Base-by-base conservation (phyloP, 2,329 filamentous ascomycete species). In the Clarireedia hainanense region DNA sequence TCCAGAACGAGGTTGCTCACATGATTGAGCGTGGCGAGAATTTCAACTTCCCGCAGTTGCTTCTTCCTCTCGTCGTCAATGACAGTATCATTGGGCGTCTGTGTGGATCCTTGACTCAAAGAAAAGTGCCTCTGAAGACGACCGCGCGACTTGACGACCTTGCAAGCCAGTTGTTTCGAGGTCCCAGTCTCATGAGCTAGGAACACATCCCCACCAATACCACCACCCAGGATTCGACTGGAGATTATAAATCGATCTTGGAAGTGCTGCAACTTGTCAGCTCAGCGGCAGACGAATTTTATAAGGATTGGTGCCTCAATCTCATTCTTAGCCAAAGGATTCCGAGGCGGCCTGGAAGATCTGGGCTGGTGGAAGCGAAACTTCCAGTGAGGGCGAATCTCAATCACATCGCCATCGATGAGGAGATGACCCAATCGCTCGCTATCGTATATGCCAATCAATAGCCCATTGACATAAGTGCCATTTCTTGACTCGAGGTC, bases 111-210 rank as follows among this genome's bases (percentile, higher is more conserved):
- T 46, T 30, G 30, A 23, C 2, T 36, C 20, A 15, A n/a, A 36
- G 14, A 23, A 40, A 20, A n/a, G 36, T 27, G 9, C 6, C 15
- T 34, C 36, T n/a, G 6, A 36, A 40, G 23, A 5, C 27, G 23
- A 7, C 39, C 10, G 6, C 43, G 4, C 10, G 20, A 64, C 52
- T 80, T 73, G 51, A 88, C 72, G 7, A 88, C 69, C 63, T 90
- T 89, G 72, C 86, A 90, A 10, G 84, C 85, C 20, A 88, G 61
- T 63, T 89, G 86, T 55, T 75, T 76, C 39, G 75, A 73, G 0
- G 77, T 80, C 6, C 67, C 68, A 24, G 72, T 67, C 15, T 87
- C 75, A 2, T 76, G 66, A 5, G 78, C 80, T 9, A 84, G 71
- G 55, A 79, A 75, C 3, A 86, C 79, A 43, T 70, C 70, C 7